Evolutionary conservation across 176 grass and related monocot species (phyloP).

Genomic region (Carex scoparia): DNA sequence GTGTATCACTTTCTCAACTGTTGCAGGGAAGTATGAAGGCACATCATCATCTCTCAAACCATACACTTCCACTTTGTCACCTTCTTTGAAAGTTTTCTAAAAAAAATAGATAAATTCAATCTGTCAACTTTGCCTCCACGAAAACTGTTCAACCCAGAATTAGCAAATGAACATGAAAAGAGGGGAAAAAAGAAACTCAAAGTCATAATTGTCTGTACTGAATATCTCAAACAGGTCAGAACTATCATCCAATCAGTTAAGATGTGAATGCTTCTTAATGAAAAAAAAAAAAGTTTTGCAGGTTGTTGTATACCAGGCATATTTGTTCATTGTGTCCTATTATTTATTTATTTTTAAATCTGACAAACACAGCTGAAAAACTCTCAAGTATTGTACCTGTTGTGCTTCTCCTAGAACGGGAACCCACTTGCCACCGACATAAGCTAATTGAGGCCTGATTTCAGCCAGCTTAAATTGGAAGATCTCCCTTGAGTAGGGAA

Average conservation of each 20-base stretch:
- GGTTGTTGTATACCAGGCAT: neutral
- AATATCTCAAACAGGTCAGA: neutral
- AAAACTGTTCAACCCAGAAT: neutral
- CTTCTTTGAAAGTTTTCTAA: conserved; percentile 20
- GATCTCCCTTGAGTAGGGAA: conserved; percentile 51
- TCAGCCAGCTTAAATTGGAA: conserved; percentile 35
- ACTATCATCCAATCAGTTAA: neutral
- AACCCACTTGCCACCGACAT: conserved; percentile 32
- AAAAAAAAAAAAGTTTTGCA: neutral
- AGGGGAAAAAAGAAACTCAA: neutral
- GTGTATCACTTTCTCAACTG: conserved; percentile 12
- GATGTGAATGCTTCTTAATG: neutral
- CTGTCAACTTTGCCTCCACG: neutral
- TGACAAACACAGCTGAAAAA: neutral
- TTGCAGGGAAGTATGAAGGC: conserved; percentile 27
- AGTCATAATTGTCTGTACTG: neutral
- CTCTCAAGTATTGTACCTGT: conserved; percentile 15
- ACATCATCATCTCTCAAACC: conserved; percentile 15
- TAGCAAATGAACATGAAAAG: neutral
- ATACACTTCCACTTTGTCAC: conserved; percentile 31
- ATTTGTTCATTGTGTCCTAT: neutral
- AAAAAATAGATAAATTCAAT: conserved; percentile 5
- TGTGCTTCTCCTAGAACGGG: conserved; percentile 15
- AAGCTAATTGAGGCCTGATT: conserved; percentile 42
- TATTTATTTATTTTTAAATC: neutral